Percentiles rank a stretch among this genome's conserved stretches.
phyloP scores from a whole-genome alignment of 2,329 filamentous ascomycete genomes.

The Exophiala sideris region DNA sequence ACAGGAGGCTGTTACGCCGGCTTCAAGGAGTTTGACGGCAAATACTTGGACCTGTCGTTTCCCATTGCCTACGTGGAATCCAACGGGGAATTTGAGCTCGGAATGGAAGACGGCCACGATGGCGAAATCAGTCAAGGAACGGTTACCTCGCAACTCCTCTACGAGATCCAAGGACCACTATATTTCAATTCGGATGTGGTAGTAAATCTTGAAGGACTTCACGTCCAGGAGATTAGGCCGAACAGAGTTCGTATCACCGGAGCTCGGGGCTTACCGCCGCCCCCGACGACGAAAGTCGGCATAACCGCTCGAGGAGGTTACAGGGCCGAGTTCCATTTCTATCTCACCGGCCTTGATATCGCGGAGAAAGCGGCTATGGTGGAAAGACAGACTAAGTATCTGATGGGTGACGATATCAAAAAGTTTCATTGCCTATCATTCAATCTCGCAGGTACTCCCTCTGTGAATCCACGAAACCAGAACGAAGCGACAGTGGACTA shows the following conservation, averaged over 20 bases:
- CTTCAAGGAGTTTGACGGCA: too few relatives aligned
- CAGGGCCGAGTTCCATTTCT: constrained; percentile 45
- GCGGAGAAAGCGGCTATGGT: constrained; percentile 44
- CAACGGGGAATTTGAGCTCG: too few relatives aligned
- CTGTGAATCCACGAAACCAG: constrained; percentile 37
- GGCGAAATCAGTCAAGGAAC: too few relatives aligned
- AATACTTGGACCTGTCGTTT: too few relatives aligned
- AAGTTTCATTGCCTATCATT: neutral
- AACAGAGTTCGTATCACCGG: constrained; percentile 48
- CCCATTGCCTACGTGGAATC: too few relatives aligned
- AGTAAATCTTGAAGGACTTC: constrained; percentile 47
- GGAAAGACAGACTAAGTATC: constrained; percentile 41
- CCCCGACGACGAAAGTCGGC: constrained; percentile 49
- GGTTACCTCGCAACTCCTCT: too few relatives aligned
- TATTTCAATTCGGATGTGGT: constrained; percentile 57
- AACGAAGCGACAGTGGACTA: constrained; percentile 41
- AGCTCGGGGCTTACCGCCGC: constrained; percentile 42
- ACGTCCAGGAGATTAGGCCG: constrained; percentile 47
- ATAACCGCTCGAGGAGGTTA: constrained; percentile 46
- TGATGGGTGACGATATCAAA: constrained; percentile 31
- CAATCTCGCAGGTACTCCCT: constrained; percentile 29
- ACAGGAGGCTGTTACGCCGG: too few relatives aligned
- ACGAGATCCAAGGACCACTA: constrained; percentile 50
- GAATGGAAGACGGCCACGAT: too few relatives aligned
- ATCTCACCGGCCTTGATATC: constrained; percentile 44